Evolutionary conservation across 2,329 filamentous ascomycete genomes (phyloP), one percentile per base, ranked within the genome.

Genomic region (Rhinocladiella similis): DNA sequence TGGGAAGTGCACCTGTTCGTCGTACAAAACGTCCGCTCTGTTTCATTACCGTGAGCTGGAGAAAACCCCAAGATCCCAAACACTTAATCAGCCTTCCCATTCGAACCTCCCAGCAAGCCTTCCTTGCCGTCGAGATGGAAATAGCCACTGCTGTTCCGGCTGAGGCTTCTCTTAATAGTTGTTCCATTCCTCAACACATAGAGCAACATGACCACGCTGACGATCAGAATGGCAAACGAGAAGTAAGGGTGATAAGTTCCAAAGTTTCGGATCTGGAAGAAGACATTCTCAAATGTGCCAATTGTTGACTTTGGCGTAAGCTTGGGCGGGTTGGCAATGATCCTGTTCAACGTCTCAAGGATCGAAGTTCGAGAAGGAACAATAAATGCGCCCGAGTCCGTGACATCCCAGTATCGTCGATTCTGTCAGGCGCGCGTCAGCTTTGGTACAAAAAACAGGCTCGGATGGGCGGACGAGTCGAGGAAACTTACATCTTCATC

Each of bases 381-480:
- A 69, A 99, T 97, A 61, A 88, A 84, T 73, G 94, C 93, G 63
- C 92, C 93, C 2, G 90, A 94, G 59, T 88, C 87, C 46, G 92
- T 96, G 29, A 82, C 85, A 70, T 99, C 94, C 94, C 94, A 99
- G 77, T 96, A 99, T 63, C 89, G 86, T 66, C 90, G 91, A 76
- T 90, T 91, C 90, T 96, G 68, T 57, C 7, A 33, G 29, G 29
- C 3, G 10, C 29, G 10, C 29, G 29, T 33, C 10, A 33, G 29
- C 10, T 33, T 33, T 4, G 10, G 10, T 33, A 6, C 29, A 33
- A 7, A 33, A 3, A 9, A 33, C 29, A 33, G 29, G 10, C 5
- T 9, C 29, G 19, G 29, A 14, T 3, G 48, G 50, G 50, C n/a
- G 3, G 53, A 53, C 64, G 50, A 53, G 25, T 20, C 47, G 38